Conservation (phyloP, 179 eudicot genomes). For the Carnegiea gigantea region DNA sequence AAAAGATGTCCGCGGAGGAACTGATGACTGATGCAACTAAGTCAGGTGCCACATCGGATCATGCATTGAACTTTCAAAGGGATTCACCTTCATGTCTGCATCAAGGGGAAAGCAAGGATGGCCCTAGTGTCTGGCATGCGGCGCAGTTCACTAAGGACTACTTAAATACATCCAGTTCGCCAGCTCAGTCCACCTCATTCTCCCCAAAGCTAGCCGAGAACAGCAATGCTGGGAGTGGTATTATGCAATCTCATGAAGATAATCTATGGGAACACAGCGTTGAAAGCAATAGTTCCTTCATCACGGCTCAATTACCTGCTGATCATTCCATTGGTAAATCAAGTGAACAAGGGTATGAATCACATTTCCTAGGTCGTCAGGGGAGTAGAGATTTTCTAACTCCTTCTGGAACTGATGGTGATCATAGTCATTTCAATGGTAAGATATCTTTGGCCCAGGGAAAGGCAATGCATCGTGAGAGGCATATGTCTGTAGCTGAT, state of each 20-base stretch:
- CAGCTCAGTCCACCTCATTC: constrained; percentile 47
- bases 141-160: constrained; percentile 35
- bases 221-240: constrained; percentile 30
- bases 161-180: constrained; percentile 34
- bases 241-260: constrained; percentile 35
- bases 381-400: constrained; percentile 31
- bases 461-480: constrained; percentile 41
- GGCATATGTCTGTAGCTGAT: constrained; percentile 42
- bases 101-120: constrained; percentile 42
- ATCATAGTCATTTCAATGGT: constrained; percentile 30
- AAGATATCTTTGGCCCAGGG: constrained; percentile 37
- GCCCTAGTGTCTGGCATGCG: constrained; percentile 31
- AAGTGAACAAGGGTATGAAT: constrained; percentile 28
- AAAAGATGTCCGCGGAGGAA: constrained; percentile 54
- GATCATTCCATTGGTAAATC: constrained; percentile 39
- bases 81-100: constrained; percentile 52
- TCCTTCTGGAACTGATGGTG: constrained; percentile 30
- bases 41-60: constrained; percentile 38
- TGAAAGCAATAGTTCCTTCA: constrained; percentile 39
- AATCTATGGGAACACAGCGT: constrained; percentile 40
- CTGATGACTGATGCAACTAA: constrained; percentile 37
- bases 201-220: constrained; percentile 41
- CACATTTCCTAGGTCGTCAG: constrained; percentile 25
- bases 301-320: constrained; percentile 37
- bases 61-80: constrained; percentile 42